Conservation (phyloP, 2,329 filamentous ascomycete genomes). For the Aspergillus fumigatus region DNA sequence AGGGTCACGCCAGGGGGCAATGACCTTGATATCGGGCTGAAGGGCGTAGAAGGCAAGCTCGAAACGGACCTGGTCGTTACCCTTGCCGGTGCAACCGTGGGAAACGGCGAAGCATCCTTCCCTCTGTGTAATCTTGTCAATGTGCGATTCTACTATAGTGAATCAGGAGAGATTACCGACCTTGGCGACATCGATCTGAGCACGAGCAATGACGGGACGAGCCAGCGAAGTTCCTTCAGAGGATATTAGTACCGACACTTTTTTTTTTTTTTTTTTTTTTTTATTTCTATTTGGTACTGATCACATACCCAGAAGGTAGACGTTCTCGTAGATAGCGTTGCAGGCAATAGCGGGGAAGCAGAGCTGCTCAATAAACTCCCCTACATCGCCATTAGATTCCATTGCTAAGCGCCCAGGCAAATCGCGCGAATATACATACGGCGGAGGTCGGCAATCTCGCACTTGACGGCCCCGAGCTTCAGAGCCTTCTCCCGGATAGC, state of each 20-base stretch:
- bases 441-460: conserved; percentile 61
- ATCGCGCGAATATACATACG: conserved; percentile 18
- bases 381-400: background rate
- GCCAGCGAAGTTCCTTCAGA: conserved; percentile 35
- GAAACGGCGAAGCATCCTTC: conserved; percentile 42
- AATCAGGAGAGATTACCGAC: conserved; percentile 5
- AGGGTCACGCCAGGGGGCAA: conserved; percentile 47
- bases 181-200: conserved; percentile 35
- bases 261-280: background rate
- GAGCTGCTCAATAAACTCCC: conserved; percentile 75
- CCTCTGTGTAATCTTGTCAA: conserved; percentile 21
- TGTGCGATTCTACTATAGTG: background rate
- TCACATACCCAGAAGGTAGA: conserved; percentile 53
- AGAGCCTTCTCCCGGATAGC: conserved; percentile 68
- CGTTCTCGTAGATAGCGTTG: conserved; percentile 64
- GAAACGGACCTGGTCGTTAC: conserved; percentile 48
- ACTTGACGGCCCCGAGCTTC: conserved; percentile 63
- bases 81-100: conserved; percentile 47
- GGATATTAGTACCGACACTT: conserved; percentile 1
- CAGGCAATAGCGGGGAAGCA: conserved; percentile 68
- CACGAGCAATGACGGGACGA: conserved; percentile 46
- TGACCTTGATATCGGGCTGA: conserved; percentile 45
- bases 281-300: conserved; percentile 8
- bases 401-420: background rate
- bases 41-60: conserved; percentile 49